Evolutionary conservation across 2,329 filamentous ascomycete species (phyloP), one percentile per base, ranked within the genome.

Genomic region (Ophiocordyceps camponoti-saundersi): DNA sequence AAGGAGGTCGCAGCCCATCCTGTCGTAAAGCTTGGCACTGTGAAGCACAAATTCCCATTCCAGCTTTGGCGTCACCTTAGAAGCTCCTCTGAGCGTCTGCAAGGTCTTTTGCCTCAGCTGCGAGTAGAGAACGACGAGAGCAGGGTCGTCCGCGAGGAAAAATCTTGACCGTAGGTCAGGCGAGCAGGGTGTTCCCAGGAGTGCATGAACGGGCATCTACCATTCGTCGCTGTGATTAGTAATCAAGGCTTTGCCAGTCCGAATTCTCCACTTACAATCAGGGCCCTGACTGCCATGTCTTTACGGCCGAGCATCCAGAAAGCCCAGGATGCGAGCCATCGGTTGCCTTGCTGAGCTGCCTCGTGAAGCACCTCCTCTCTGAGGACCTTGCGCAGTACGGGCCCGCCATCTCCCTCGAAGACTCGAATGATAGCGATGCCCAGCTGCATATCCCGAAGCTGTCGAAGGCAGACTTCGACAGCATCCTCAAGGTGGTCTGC

Each of bases 301-400:
- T 81, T 78, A 51, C 84, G 76, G 36, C 79, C 79, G 6, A 96
- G 71, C 73, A 95, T 85, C 82, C 87, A 94, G 59, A 95, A 95
- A 2, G 86, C 85, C 92, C 92, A 98, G 0, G 85, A 92, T 12
- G 89, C 85, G 49, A 95, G 76, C 90, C 92, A 98, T 48, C 90
- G 75, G 58, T 98, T 90, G 2, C 87, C 87, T 52, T 90, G 80
- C 40, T 79, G 73, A 0, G 84, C 79, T 18, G 92, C 92, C 51
- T 85, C 66, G 0, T 80, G 76, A 0, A 96, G 69, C 2, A 96
- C 77, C 50, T 82, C 84, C 12, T 94, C 84, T 55, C 85, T 77
- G 1, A 98, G 68, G 10, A 98, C 71, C 48, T 76, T 77, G 23
- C 72, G 73, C 3, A 96, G 61, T 0, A 92, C 77, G 0, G 80